These are phyloP conservation scores for Talaromyces sp. DNA, from an alignment of 2,329 filamentous ascomycete species.

Conservation along the genomic window DNA sequence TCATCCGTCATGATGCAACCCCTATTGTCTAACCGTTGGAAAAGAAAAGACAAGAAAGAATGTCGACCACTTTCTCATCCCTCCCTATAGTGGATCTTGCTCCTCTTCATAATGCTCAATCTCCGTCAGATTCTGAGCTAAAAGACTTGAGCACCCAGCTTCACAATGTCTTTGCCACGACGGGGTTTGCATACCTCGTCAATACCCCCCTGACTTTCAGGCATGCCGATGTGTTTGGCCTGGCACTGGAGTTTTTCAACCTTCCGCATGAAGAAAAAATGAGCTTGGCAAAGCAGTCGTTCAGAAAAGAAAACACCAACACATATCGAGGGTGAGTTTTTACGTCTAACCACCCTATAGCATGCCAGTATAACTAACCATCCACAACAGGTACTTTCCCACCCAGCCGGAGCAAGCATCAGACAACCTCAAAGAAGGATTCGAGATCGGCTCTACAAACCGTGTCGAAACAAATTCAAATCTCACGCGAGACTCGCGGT, in stretches of 20 bases:
- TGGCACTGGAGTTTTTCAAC: constrained; percentile 37
- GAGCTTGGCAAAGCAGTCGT: constrained; percentile 39
- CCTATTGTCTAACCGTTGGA: not conserved
- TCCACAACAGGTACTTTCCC: constrained; percentile 37
- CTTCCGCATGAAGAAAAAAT: constrained; percentile 33
- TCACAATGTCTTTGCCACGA: constrained; percentile 40
- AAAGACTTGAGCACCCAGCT: constrained; percentile 30
- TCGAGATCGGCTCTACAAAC: constrained; percentile 37
- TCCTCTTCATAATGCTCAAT: constrained; percentile 22
- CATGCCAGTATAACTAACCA: not conserved
- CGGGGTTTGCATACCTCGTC: constrained; percentile 43
- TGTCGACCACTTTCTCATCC: constrained; percentile 39
- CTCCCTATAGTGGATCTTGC: constrained; percentile 40
- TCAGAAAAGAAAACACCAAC: constrained; percentile 34
- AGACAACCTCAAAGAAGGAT: constrained; percentile 44
- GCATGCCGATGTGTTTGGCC: constrained; percentile 38
- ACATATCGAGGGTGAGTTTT: constrained; percentile 37
- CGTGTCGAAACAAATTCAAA: constrained; percentile 8
- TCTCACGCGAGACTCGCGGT: constrained; percentile 15
- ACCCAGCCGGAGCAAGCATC: constrained; percentile 31
- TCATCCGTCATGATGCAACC: not conserved
- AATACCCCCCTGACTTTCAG: constrained; percentile 38
- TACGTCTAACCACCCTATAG: no score
- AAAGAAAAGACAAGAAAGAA: constrained; percentile 12
- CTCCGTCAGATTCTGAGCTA: constrained; percentile 21